phyloP scores from a whole-genome alignment of 1,284 basidiomycete species.

The Malassezia cuniculi region DNA sequence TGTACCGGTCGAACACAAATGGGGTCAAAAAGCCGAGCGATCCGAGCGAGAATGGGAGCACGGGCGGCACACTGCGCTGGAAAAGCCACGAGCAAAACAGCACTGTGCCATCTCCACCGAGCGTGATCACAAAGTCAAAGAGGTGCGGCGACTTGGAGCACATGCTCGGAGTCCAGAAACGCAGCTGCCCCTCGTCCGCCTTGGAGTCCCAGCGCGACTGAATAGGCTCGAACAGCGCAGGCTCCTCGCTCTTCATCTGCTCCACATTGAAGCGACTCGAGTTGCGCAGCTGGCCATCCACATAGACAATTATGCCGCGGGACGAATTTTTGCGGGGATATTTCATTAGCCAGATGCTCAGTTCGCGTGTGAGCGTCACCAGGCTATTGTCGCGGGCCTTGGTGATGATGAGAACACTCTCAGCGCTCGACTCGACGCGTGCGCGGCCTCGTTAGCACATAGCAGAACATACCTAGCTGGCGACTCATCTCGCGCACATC shows the following conservation, averaged over 20 bases:
- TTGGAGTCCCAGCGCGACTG: slow-evolving; percentile 5
- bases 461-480: slow-evolving; percentile 65
- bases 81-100: slow-evolving; percentile 99
- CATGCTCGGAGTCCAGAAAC: slow-evolving; percentile 97
- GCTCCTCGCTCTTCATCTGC: slow-evolving; percentile 71
- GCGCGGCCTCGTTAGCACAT: slow-evolving; percentile 60
- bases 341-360: slow-evolving; percentile 52
- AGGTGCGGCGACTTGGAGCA: slow-evolving; percentile 79
- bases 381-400: slow-evolving; percentile 94
- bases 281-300: slow-evolving; percentile 78
- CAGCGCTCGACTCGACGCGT: slow-evolving; percentile 76
- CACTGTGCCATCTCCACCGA: slow-evolving; percentile 91
- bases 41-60: slow-evolving; percentile 92
- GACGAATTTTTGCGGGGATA: slow-evolving; percentile 24
- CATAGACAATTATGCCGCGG: slow-evolving; percentile 53
- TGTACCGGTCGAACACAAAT: slow-evolving; percentile 83
- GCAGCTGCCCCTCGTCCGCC: slow-evolving; percentile 63
- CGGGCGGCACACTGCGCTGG: slow-evolving; percentile 91
- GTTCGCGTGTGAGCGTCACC: slow-evolving; percentile 82
- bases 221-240: slow-evolving; percentile 69
- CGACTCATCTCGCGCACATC: slow-evolving; percentile 98
- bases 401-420: slow-evolving; percentile 88
- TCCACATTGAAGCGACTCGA: slow-evolving; percentile 89
- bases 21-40: slow-evolving; percentile 97
- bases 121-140: slow-evolving; percentile 92